Conservation (phyloP, 129 eudicot genomes). For the Helichrysum umbraculigerum region DNA sequence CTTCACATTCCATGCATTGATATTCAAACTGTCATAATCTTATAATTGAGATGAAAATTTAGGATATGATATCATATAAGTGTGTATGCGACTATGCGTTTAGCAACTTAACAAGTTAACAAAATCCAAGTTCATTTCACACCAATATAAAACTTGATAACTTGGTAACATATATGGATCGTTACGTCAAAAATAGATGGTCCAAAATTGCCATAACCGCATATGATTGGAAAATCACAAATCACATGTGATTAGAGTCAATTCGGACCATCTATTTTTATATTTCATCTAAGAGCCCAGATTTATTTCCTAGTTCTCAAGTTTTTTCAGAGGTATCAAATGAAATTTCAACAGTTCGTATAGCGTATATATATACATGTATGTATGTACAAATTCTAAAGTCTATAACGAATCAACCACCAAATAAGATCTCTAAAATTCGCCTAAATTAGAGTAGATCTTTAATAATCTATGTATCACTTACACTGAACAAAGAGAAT, state of each 20-base stretch:
- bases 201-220: not conserved
- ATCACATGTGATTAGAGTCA: too few species aligned
- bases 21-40: too few species aligned
- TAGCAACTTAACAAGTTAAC: not conserved
- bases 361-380: too few species aligned
- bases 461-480: not conserved
- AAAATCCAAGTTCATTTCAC: not conserved
- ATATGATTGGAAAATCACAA: not conserved
- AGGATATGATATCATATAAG: too few species aligned
- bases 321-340: not conserved
- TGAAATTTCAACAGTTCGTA: not conserved
- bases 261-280: too few species aligned
- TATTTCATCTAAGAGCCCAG: too few species aligned
- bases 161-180: not conserved
- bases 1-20: too few species aligned
- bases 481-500: not conserved
- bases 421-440: not conserved
- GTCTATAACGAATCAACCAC: too few species aligned
- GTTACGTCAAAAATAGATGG: too few species aligned
- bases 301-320: too few species aligned
- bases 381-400: too few species aligned
- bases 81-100: not conserved
- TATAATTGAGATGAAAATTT: too few species aligned
- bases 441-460: not conserved
- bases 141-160: not conserved